Evolutionary conservation across 1,139 yeast genomes (phyloP), one percentile per base, ranked within the genome.

Genomic region (Oligophagozyma castellii): DNA sequence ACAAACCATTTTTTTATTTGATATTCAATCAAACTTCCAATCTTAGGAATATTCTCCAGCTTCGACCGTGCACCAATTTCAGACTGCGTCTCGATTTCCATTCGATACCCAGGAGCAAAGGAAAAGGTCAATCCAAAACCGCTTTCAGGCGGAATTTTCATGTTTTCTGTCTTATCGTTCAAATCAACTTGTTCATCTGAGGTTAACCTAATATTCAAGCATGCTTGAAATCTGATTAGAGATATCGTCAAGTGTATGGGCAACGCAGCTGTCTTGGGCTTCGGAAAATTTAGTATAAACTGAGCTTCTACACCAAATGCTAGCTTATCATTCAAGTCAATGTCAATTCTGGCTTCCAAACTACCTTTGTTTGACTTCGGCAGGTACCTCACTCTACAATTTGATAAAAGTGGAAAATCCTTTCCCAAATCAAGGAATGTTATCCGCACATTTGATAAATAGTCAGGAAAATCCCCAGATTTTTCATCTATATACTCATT

Each of bases 401-500:
- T 89, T 35, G 94, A 78, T 50, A 89, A 80, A 28, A 89, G 81
- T 2, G 99, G 99, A 48, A 76, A 92, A 51, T 86, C 95, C 48
- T 84, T 83, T 22, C 99, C 99, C 35, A 89, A 75, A 47, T 86
- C 92, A 18, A 89, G 70, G 44, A 86, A 96, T 1, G 92, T 80
- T 29, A 92, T 72, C 36, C 67, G 68, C 25, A 89, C 75, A 15
- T 68, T 66, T 46, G 78, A 95, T 31, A 92, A 55, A 51, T 75
- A 89, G 34, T 78, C 89, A 1, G 95, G 95, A 2, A 75, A 53
- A 22, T 59, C 63, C 10, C 35, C 33, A 2, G 54, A 40, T 24
- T 60, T 56, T 10, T 48, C 45, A 6, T 44, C 44, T 6, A 59
- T 38, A 37, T 68, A 70, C 29, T 64, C 67, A 43, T 77, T 74